Conservation (phyloP, 805 yeast genomes). For the Candida sithepensis region DNA sequence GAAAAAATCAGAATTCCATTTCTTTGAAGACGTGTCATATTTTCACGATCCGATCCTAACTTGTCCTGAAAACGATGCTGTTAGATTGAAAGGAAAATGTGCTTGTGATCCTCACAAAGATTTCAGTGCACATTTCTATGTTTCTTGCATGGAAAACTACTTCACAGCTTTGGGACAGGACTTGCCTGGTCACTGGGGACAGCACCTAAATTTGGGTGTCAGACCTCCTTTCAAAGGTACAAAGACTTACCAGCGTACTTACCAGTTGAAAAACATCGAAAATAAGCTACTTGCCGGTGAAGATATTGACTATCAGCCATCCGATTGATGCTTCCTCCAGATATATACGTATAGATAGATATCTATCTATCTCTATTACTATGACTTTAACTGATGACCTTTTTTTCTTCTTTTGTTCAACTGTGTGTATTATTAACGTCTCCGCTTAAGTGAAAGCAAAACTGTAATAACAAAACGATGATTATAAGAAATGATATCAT, state of each 20-base stretch:
- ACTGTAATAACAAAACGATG: too few relatives aligned
- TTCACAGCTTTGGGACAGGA: not conserved
- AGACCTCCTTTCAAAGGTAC: conserved; percentile 3
- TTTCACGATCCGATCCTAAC: conserved; percentile 48
- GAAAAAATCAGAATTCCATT: conserved; percentile 43
- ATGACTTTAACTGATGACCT: too few relatives aligned
- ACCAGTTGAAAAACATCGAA: conserved; percentile 3
- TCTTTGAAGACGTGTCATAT: conserved; percentile 55
- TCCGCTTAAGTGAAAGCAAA: too few relatives aligned
- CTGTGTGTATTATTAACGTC: too few relatives aligned
- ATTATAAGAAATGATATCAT: too few relatives aligned
- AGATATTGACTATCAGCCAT: conserved; percentile 3
- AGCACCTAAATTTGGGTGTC: conserved; percentile 3
- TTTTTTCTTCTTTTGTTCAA: too few relatives aligned
- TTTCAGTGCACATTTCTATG: conserved; percentile 39
- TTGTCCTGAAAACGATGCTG: conserved; percentile 47
- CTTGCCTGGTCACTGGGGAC: conserved; percentile 7
- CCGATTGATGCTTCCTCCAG: not conserved
- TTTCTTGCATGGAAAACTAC: conserved; percentile 9
- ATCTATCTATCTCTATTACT: too few relatives aligned
- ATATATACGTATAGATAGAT: too few relatives aligned
- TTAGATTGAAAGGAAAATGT: conserved; percentile 42
- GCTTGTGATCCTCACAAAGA: conserved; percentile 46
- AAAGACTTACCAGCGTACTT: conserved; percentile 4
- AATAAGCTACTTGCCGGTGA: conserved; percentile 1